Evolutionary conservation across 108 stramenopile species (phyloP).

Genomic region (Seminavis robusta): DNA sequence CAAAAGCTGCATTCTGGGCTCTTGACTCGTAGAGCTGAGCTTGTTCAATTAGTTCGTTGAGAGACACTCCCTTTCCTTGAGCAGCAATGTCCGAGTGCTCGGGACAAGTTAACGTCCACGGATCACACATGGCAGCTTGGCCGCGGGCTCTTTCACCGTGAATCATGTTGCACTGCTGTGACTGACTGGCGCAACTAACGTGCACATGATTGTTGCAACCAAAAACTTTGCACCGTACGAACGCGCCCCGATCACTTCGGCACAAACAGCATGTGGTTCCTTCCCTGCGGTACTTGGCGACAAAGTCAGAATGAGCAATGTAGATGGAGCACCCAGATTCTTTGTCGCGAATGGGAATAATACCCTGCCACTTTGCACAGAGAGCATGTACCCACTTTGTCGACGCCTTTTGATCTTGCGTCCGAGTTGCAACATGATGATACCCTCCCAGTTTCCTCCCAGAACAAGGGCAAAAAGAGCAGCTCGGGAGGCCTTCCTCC

Average conservation of each 20-base stretch:
- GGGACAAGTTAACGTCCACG: conserved; percentile 78
- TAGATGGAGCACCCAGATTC: conserved; percentile 58
- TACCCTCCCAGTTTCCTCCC: conserved; percentile 1
- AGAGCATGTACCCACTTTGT: conserved; percentile 71
- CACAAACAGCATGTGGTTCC: conserved; percentile 60
- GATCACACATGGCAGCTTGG: conserved; percentile 34
- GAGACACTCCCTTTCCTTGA: conserved; percentile 18
- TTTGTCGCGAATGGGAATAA: conserved; percentile 46
- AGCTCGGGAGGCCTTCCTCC: neutral
- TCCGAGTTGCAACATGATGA: neutral
- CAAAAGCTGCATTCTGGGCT: too few relatives aligned
- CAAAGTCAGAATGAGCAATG: conserved; percentile 49
- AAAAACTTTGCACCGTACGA: conserved; percentile 51
- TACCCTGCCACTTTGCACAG: conserved; percentile 89
- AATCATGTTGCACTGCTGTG: conserved; percentile 69
- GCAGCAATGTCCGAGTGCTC: conserved; percentile 46
- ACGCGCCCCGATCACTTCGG: conserved; percentile 60
- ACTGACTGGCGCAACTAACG: conserved; percentile 72
- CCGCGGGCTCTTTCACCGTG: conserved; percentile 85
- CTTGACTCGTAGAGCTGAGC: too few relatives aligned
- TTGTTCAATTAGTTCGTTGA: conserved; percentile 45
- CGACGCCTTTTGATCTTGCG: neutral
- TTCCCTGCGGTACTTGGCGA: conserved; percentile 23
- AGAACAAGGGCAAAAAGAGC: too few relatives aligned
- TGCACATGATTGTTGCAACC: conserved; percentile 71